A percentile compares a stretch with the other conserved stretches of the same genome.
Conservation (phyloP, 2,329 filamentous ascomycete genomes). For the Talaromyces sp. region DNA sequence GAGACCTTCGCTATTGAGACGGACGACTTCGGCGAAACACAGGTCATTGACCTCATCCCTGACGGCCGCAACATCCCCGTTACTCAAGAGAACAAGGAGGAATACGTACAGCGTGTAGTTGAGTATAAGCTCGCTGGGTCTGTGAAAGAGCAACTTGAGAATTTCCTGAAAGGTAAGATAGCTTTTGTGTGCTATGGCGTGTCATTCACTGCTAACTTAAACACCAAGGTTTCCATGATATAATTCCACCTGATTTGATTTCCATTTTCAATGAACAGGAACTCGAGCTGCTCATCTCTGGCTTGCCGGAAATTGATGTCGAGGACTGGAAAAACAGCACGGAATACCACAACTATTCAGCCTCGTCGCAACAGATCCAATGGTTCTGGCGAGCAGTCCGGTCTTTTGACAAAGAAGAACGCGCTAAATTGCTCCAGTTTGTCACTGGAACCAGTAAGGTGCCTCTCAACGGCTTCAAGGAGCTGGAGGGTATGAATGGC, state of each 20-base stretch:
- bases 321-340: slow-evolving; percentile 99
- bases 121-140: slow-evolving; percentile 90
- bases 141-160: slow-evolving; percentile 88
- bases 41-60: slow-evolving; percentile 78
- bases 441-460: slow-evolving; percentile 98
- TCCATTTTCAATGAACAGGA: slow-evolving; percentile 99
- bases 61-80: slow-evolving; percentile 89
- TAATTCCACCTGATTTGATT: slow-evolving; percentile 89
- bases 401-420: slow-evolving; percentile 98
- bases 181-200: slow-evolving; percentile 24
- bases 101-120: slow-evolving; percentile 90
- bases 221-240: slow-evolving; percentile 81
- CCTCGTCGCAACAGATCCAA: slow-evolving; percentile 92
- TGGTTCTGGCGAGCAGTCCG: slow-evolving; percentile 99
- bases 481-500: slow-evolving; percentile 98
- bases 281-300: slow-evolving; percentile 91
- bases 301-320: slow-evolving; percentile 92
- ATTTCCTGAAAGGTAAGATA: slow-evolving; percentile 73
- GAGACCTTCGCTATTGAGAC: slow-evolving; percentile 94
- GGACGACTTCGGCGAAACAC: slow-evolving; percentile 86
- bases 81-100: slow-evolving; percentile 97
- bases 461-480: slow-evolving; percentile 96
- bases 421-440: slow-evolving; percentile 93
- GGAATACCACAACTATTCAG: slow-evolving; percentile 96
- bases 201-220: neutral